A percentile compares a stretch with the other conserved stretches of the same genome.
Conservation (phyloP, 1,139 yeast species). For the Suzukiozyma palmioleophila region DNA sequence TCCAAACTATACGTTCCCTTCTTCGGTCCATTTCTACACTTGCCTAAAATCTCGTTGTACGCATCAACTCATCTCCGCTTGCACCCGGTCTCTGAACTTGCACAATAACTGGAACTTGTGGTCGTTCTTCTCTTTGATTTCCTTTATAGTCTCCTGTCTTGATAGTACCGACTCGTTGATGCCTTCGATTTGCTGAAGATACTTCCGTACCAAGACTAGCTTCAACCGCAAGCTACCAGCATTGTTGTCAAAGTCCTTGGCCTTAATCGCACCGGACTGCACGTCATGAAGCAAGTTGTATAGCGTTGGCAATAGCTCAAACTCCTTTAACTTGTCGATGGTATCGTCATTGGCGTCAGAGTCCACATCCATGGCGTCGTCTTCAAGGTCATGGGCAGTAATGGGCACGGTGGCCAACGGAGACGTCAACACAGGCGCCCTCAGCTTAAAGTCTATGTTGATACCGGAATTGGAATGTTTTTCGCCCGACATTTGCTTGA, state of each 20-base stretch:
- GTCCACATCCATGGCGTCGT: constrained; percentile 4
- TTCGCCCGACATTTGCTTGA: neutral
- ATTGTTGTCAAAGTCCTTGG: constrained; percentile 43
- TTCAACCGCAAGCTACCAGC: constrained; percentile 40
- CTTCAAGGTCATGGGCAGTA: neutral
- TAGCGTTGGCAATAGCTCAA: constrained; percentile 38
- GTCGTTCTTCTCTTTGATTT: constrained; percentile 21
- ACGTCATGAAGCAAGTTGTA: constrained; percentile 34
- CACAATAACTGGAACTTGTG: constrained; percentile 24
- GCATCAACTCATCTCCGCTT: constrained; percentile 7
- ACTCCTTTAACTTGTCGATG: constrained; percentile 23
- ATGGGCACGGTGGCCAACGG: constrained; percentile 2
- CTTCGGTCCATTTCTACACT: no score
- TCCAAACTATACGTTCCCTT: no score
- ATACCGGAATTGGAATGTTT: constrained; percentile 4
- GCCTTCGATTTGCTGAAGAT: constrained; percentile 35
- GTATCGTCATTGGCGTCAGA: constrained; percentile 15
- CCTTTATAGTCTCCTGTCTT: constrained; percentile 23
- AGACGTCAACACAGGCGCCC: constrained; percentile 1
- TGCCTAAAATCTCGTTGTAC: no score
- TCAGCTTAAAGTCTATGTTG: neutral
- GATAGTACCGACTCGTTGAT: constrained; percentile 33
- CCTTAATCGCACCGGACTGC: constrained; percentile 32
- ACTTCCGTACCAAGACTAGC: constrained; percentile 26
- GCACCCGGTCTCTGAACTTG: constrained; percentile 14